Conservation (phyloP, 331 rosid genomes). For the Acacia concinna region DNA sequence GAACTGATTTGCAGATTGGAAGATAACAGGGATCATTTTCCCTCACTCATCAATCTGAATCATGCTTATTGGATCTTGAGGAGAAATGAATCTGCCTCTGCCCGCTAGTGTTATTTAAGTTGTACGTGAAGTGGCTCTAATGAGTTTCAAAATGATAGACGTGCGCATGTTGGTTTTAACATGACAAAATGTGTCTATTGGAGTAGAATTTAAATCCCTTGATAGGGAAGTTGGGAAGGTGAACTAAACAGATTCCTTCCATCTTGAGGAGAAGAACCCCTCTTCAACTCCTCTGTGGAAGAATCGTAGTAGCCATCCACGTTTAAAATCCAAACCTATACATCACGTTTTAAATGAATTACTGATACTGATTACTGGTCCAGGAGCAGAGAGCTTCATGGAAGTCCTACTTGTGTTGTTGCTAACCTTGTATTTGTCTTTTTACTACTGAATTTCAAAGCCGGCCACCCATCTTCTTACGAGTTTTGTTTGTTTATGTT, state of each 20-base stretch:
- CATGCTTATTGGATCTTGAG: neutral
- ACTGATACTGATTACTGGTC: neutral
- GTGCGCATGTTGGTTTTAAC: neutral
- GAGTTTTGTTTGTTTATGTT: neutral
- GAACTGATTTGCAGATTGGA: neutral
- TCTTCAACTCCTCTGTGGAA: slow-evolving; percentile 49
- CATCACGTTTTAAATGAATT: neutral
- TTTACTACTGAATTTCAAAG: no score
- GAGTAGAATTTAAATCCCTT: neutral
- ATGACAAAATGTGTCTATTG: no score
- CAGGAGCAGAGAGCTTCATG: neutral
- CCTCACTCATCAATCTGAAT: neutral
- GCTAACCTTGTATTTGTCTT: neutral
- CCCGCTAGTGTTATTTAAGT: neutral
- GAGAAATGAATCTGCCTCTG: neutral
- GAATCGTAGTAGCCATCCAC: slow-evolving; percentile 41
- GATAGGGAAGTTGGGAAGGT: neutral
- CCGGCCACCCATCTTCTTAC: no score
- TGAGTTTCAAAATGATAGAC: neutral
- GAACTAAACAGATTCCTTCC: slow-evolving; percentile 30
- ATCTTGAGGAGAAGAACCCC: slow-evolving; percentile 32
- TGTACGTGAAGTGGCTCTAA: neutral
- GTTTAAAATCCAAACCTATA: slow-evolving; percentile 36
- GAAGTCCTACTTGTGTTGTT: neutral
- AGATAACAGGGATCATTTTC: neutral